A percentile compares a stretch with the other conserved stretches of the same genome.
Evolutionary conservation across 169 alveolate species (phyloP).

Genomic region (Theileria orientalis): DNA sequence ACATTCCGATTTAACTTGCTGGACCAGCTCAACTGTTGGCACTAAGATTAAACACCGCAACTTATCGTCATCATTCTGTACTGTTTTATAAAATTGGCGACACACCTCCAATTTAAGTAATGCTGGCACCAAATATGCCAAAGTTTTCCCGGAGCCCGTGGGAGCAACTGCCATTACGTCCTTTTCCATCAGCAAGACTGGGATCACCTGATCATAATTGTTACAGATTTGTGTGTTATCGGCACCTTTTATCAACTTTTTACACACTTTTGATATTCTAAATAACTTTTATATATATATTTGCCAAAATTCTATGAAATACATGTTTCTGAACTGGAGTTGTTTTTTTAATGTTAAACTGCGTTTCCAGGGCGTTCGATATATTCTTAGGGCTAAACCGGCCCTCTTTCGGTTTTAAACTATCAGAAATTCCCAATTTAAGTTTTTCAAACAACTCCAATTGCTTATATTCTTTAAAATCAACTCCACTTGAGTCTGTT

Average conservation of each 20-base stretch:
- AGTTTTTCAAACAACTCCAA: no score
- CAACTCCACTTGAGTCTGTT: neutral
- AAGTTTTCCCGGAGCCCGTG: constrained; percentile 82
- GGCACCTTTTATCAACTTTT: no score
- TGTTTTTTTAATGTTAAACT: constrained; percentile 3
- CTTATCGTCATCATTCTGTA: constrained; percentile 13
- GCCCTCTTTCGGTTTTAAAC: no score
- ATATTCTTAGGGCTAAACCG: no score
- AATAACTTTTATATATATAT: no score
- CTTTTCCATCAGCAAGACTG: constrained; percentile 62
- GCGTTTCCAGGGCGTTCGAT: constrained; percentile 1
- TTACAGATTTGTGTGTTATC: no score
- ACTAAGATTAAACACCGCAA: constrained; percentile 82
- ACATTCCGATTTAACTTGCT: constrained; percentile 90
- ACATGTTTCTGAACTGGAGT: constrained; percentile 34
- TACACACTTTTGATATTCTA: no score
- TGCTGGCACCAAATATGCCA: constrained; percentile 71
- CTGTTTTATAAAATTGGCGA: neutral
- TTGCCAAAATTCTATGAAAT: neutral
- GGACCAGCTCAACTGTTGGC: constrained; percentile 97
- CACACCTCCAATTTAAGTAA: constrained; percentile 43
- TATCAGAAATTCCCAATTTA: neutral
- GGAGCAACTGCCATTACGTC: constrained; percentile 75
- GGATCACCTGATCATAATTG: constrained; percentile 58
- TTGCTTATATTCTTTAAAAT: constrained; percentile 11